A percentile compares a stretch with the other conserved stretches of the same genome.
These are phyloP conservation scores for Thermomyces lanuginosus DNA, from an alignment of 2,329 filamentous ascomycete species.

Conservation along the genomic window DNA sequence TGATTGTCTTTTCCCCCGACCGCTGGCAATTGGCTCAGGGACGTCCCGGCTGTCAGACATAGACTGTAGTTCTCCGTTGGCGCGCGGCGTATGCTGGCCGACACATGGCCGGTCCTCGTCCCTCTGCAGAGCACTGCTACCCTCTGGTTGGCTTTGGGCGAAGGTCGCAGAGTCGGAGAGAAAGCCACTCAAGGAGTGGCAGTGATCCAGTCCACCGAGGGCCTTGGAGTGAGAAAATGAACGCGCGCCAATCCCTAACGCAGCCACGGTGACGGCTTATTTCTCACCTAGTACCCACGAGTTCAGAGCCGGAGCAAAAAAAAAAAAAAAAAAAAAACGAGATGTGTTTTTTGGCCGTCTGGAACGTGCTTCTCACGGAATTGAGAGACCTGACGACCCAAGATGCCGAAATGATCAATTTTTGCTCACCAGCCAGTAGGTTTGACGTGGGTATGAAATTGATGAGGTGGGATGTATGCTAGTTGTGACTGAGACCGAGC, in stretches of 20 bases:
- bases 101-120: conserved; percentile 25
- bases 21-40: conserved; percentile 9
- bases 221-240: conserved; percentile 18
- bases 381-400: too few species aligned
- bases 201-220: conserved; percentile 16
- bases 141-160: conserved; percentile 21
- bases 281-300: background rate
- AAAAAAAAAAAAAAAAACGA: conserved; percentile 1
- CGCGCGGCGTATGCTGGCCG: conserved; percentile 12
- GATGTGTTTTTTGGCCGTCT: conserved; percentile 1
- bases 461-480: too few species aligned
- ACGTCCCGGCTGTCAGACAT: conserved; percentile 21
- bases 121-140: conserved; percentile 21
- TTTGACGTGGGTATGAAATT: too few species aligned
- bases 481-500: too few species aligned
- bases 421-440: too few species aligned
- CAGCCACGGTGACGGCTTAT: conserved; percentile 22
- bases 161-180: conserved; percentile 13
- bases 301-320: conserved; percentile 2
- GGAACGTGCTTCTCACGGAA: too few species aligned
- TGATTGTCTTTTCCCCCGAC: conserved; percentile 7
- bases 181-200: conserved; percentile 15
- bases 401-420: too few species aligned
- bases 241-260: conserved; percentile 22
- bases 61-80: conserved; percentile 18